These are phyloP conservation scores for Cylindrodendrum hubeiense DNA, from an alignment of 2,329 filamentous ascomycete genomes.

Conservation along the genomic window DNA sequence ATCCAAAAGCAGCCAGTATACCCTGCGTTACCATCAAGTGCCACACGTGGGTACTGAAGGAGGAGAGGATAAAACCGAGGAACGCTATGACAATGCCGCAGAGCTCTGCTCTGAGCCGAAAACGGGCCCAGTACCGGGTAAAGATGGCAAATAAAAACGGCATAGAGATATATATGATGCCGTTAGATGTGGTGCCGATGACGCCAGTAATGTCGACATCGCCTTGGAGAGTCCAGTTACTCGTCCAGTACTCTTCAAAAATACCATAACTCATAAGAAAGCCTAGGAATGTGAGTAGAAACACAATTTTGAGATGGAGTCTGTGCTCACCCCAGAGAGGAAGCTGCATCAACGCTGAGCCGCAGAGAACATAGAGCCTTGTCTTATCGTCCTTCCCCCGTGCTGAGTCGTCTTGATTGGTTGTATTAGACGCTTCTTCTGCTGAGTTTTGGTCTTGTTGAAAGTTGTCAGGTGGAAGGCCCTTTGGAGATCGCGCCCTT, in stretches of 20 bases:
- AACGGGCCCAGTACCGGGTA: constrained; percentile 24
- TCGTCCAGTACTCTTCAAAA: constrained; percentile 32
- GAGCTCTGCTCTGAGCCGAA: constrained; percentile 24
- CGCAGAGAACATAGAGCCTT: not conserved
- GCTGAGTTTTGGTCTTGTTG: not conserved
- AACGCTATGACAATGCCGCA: constrained; percentile 22
- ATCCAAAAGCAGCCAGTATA: constrained; percentile 26
- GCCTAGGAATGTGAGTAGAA: constrained; percentile 11
- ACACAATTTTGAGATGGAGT: not conserved
- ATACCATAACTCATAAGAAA: constrained; percentile 35
- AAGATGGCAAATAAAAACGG: constrained; percentile 32
- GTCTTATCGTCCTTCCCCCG: not conserved
- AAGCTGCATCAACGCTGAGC: not conserved
- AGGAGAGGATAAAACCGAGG: constrained; percentile 25
- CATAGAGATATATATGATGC: constrained; percentile 36
- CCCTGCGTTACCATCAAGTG: constrained; percentile 31
- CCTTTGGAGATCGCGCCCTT: not conserved
- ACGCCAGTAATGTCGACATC: constrained; percentile 22
- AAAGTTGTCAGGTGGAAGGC: not conserved
- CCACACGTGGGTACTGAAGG: constrained; percentile 28
- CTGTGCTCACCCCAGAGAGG: not conserved
- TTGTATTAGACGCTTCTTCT: not conserved
- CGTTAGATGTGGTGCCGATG: constrained; percentile 32
- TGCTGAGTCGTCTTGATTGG: not conserved
- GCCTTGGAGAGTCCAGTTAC: constrained; percentile 25